A percentile compares a stretch with the other conserved stretches of the same genome.
Evolutionary conservation across 2,329 filamentous ascomycete genomes (phyloP).

Genomic region (Pyricularia pennisetigena): DNA sequence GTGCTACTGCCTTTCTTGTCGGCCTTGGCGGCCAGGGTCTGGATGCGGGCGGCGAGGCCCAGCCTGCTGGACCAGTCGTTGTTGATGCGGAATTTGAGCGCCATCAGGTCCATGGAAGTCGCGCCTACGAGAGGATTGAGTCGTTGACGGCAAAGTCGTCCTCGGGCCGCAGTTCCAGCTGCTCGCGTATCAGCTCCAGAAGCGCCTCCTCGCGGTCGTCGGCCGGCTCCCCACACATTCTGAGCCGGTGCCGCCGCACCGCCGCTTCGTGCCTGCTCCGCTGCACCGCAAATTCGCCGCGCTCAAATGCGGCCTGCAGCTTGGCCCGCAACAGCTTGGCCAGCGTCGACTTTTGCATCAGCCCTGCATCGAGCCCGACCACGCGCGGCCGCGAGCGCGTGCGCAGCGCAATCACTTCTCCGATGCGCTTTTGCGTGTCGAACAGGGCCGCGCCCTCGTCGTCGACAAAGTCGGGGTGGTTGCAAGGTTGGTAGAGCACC

Average conservation of each 20-base stretch:
- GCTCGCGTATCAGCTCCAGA: slow-evolving; percentile 10
- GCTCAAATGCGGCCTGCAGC: slow-evolving; percentile 22
- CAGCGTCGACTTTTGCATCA: slow-evolving; percentile 24
- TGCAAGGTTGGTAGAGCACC: slow-evolving; percentile 21
- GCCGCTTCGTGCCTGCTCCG: slow-evolving; percentile 5
- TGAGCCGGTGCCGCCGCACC: slow-evolving; percentile 3
- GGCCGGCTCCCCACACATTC: slow-evolving; percentile 11
- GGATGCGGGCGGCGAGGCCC: slow-evolving; percentile 16
- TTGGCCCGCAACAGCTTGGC: slow-evolving; percentile 30
- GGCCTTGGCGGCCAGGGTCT: slow-evolving; percentile 7
- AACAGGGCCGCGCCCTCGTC: slow-evolving; percentile 14
- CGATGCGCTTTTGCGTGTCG: slow-evolving; percentile 14
- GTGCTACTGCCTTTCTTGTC: slow-evolving; percentile 8
- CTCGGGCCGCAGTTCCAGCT: slow-evolving; percentile 8
- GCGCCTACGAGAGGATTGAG: background rate
- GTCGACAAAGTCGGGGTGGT: slow-evolving; percentile 16
- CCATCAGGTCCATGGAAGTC: slow-evolving; percentile 29
- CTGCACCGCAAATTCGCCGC: slow-evolving; percentile 16
- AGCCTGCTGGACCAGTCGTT: slow-evolving; percentile 11
- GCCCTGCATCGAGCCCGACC: slow-evolving; percentile 15
- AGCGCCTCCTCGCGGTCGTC: slow-evolving; percentile 12
- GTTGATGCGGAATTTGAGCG: slow-evolving; percentile 24
- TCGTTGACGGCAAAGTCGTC: slow-evolving; percentile 12
- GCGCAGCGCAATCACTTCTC: slow-evolving; percentile 11
- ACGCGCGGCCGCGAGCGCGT: slow-evolving; percentile 15